These are phyloP conservation scores for Staphylotrichum tortipilum DNA, from an alignment of 495 filamentous ascomycete genomes.

Conservation along the genomic window DNA sequence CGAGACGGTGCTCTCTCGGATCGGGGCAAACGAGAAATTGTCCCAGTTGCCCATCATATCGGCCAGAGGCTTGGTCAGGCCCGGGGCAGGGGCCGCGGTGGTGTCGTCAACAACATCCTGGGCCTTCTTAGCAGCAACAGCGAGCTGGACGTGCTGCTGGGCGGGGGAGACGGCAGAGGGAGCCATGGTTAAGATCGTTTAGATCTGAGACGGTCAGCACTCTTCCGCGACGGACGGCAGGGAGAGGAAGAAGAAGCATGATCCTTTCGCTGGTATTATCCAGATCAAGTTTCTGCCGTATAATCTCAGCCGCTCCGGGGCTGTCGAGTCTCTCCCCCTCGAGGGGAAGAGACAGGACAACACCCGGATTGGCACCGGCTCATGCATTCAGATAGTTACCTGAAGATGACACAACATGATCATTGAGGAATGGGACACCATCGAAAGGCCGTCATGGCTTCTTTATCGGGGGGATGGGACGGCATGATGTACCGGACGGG, in stretches of 20 bases:
- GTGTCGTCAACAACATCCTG: constrained; percentile 35
- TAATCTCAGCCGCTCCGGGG: constrained; percentile 70
- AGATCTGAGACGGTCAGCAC: constrained; percentile 32
- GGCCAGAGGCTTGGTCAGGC: constrained; percentile 46
- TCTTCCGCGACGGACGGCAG: constrained; percentile 21
- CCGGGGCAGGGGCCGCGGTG: constrained; percentile 26
- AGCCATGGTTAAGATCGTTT: constrained; percentile 54
- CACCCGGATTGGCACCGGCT: constrained; percentile 30
- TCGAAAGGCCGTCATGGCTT: constrained; percentile 18
- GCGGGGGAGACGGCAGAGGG: constrained; percentile 49
- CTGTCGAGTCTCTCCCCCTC: neutral
- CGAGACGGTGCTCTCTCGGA: constrained; percentile 83
- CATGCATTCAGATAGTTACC: constrained; percentile 36
- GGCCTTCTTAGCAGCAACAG: constrained; percentile 26
- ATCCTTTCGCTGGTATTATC: constrained; percentile 99
- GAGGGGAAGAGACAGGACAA: neutral
- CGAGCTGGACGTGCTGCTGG: constrained; percentile 21
- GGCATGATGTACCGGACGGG: constrained; percentile 15
- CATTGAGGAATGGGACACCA: constrained; percentile 18
- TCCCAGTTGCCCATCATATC: constrained; percentile 63
- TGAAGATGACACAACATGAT: constrained; percentile 24
- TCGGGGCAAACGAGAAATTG: constrained; percentile 70
- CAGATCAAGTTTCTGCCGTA: constrained; percentile 97
- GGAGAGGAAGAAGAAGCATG: constrained; percentile 55
- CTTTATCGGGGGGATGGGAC: neutral